Base-by-base conservation (phyloP, 2,329 filamentous ascomycete species). In the Moelleriella libera region DNA sequence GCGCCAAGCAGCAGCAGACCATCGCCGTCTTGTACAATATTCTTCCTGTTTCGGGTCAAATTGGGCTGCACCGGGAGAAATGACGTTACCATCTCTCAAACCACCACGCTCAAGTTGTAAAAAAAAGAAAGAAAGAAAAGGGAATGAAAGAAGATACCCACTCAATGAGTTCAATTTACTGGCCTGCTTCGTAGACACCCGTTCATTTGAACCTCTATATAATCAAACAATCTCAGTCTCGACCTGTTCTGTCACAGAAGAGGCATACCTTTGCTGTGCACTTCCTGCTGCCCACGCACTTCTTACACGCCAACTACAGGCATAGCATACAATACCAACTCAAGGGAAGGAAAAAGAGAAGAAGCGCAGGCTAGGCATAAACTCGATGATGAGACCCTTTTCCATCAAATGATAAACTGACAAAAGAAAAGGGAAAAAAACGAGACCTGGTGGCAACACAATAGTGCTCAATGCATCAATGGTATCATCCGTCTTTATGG, bases 401-500 rank as follows among this genome's bases (percentile, higher is more conserved):
- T 37, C 7, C 7, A 37, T 37, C 7, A 37, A 7, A 37, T 37
- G 32, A 37, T 11, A 30, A 41, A 5, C 11, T 30, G 37, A 44
- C 41, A 47, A 44, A 48, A 40, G 49, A 48, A 53, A 52, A 53
- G 31, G 49, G 58, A 42, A 57, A 44, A 49, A 45, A 47, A 52
- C 44, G 41, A 51, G 47, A n/a, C n/a, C n/a, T n/a, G n/a, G n/a
- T n/a, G n/a, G n/a, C n/a, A n/a, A 47, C 53, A 45, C 43, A 50
- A 53, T 44, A 50, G 51, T 49, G 47, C 42, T 61, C 49, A 55
- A 62, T 63, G 64, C 60, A 60, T 63, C 60, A 61, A 60, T 67
- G 64, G 64, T 67, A 66, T 67, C 64, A 64, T 67, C 63, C 63
- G 57, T 62, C 52, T 58, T 59, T 58, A 55, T 55, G 54, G 52